Percentiles rank a stretch among this genome's conserved stretches.
These are phyloP conservation scores for Salicornia ramosissima DNA, from an alignment of 148 eudicot species.

Conservation along the genomic window DNA sequence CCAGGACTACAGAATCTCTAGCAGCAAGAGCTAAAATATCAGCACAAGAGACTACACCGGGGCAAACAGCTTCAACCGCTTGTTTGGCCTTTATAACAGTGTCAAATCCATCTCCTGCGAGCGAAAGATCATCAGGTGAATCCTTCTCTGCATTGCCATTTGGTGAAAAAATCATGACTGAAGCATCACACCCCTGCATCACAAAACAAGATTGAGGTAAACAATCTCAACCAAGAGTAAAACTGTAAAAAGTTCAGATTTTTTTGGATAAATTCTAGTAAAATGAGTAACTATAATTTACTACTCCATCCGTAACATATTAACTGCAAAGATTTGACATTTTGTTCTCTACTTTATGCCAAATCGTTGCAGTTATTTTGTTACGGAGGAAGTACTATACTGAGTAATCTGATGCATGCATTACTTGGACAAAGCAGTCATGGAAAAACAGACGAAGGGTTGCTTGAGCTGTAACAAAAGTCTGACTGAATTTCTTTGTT, in stretches of 20 bases:
- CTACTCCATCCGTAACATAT: too few relatives aligned
- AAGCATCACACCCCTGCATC: conserved; percentile 80
- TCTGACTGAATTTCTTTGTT: conserved; percentile 34
- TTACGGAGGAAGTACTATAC: neutral
- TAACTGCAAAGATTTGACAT: too few relatives aligned
- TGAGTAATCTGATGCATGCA: neutral
- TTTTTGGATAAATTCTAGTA: too few relatives aligned
- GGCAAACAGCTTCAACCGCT: conserved; percentile 74
- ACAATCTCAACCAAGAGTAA: too few relatives aligned
- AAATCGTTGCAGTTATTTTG: too few relatives aligned
- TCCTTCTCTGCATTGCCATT: conserved; percentile 68
- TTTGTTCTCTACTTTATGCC: too few relatives aligned
- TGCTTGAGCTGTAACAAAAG: conserved; percentile 55
- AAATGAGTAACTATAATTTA: too few relatives aligned
- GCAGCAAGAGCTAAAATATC: conserved; percentile 75
- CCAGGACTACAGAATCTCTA: conserved; percentile 62
- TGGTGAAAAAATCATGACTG: conserved; percentile 59
- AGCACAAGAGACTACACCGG: conserved; percentile 78
- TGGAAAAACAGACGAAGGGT: conserved; percentile 73
- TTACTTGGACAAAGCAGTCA: conserved; percentile 68
- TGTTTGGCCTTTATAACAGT: conserved; percentile 62
- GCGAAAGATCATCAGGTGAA: conserved; percentile 53
- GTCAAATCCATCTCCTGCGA: conserved; percentile 86
- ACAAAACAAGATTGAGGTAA: neutral
- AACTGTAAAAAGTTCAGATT: too few relatives aligned